Conservation (phyloP, 192 early-diverging fungal genomes). For the Coemansia sp. region DNA sequence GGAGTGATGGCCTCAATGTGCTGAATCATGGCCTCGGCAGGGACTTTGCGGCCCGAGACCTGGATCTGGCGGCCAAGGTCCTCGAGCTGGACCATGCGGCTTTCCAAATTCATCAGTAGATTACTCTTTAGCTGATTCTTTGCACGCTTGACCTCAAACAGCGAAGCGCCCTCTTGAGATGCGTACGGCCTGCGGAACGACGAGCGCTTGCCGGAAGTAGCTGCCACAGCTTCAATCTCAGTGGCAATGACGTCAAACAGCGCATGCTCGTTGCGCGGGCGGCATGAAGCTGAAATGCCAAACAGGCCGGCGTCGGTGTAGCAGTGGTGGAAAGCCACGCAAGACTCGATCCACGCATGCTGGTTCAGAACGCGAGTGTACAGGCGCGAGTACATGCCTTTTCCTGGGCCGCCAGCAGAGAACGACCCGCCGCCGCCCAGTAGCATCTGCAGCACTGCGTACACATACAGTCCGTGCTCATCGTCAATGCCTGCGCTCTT, state of each 20-base stretch:
- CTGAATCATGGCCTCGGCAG: constrained; percentile 72
- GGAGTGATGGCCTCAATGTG: constrained; percentile 76
- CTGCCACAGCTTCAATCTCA: constrained; percentile 75
- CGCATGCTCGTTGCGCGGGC: constrained; percentile 70
- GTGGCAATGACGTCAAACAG: constrained; percentile 79
- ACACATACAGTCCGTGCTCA: constrained; percentile 78
- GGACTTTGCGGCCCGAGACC: constrained; percentile 68
- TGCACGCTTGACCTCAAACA: constrained; percentile 73
- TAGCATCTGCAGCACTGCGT: constrained; percentile 85
- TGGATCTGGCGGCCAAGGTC: constrained; percentile 88
- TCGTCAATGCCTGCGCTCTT: constrained; percentile 78
- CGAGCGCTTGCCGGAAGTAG: constrained; percentile 17
- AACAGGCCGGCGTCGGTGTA: constrained; percentile 91
- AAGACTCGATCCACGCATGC: constrained; percentile 92
- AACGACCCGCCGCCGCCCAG: constrained; percentile 97
- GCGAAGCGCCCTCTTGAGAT: constrained; percentile 39
- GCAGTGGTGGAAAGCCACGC: constrained; percentile 88
- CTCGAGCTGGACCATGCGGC: constrained; percentile 89
- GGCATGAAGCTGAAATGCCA: constrained; percentile 85
- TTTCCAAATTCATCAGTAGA: constrained; percentile 93
- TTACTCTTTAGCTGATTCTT: constrained; percentile 95
- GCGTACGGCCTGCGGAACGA: constrained; percentile 35
- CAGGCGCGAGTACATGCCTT: constrained; percentile 97
- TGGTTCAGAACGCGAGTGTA: constrained; percentile 95
- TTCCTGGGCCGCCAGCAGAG: constrained; percentile 95